Conservation (phyloP, 345 rosid genomes). For the Passiflora organensis region DNA sequence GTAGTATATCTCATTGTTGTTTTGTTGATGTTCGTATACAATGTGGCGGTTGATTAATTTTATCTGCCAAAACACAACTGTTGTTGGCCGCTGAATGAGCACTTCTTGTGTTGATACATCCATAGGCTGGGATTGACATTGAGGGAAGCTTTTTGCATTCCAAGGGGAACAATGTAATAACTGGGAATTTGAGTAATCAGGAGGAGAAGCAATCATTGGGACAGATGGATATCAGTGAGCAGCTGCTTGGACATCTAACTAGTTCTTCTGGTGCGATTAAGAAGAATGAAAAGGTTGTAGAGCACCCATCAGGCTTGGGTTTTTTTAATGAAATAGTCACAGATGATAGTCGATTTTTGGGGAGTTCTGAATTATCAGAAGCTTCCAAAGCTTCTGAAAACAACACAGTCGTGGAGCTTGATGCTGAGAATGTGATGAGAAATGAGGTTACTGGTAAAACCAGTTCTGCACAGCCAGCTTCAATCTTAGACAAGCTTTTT, state of each 20-base stretch:
- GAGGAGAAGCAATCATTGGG: conserved; percentile 34
- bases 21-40: too few species aligned
- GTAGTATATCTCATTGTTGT: too few species aligned
- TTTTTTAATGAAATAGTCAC: conserved; percentile 26
- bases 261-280: conserved; percentile 24
- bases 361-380: conserved; percentile 38
- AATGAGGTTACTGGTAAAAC: conserved; percentile 37
- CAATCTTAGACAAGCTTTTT: conserved; percentile 79
- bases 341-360: conserved; percentile 24
- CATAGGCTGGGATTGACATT: conserved; percentile 52
- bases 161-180: conserved; percentile 31
- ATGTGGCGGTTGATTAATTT: too few species aligned
- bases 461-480: conserved; percentile 34
- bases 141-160: conserved; percentile 39
- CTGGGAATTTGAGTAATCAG: conserved; percentile 32
- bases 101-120: conserved; percentile 17
- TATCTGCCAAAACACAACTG: too few species aligned
- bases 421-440: conserved; percentile 27
- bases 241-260: conserved; percentile 35
- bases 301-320: conserved; percentile 37
- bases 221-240: conserved; percentile 30
- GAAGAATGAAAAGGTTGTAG: conserved; percentile 25
- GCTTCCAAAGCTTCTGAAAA: conserved; percentile 30
- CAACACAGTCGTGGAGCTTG: conserved; percentile 35
- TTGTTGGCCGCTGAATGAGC: background rate